Conservation (phyloP, 169 alveolate genomes). For the Plasmodium berghei region DNA sequence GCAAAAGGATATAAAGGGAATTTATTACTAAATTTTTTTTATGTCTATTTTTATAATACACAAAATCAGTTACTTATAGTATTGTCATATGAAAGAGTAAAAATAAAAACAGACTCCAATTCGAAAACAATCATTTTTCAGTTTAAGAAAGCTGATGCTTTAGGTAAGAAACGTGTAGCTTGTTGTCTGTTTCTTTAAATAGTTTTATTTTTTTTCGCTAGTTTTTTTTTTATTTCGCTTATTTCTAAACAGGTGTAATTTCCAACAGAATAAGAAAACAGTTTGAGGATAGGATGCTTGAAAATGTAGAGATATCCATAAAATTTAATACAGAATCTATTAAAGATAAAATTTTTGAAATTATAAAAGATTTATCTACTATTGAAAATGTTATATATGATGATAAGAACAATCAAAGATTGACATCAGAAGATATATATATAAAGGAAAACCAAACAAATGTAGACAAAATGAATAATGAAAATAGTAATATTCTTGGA, state of each 20-base stretch:
- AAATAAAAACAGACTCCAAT: slow-evolving; percentile 1
- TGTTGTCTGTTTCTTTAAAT: background rate
- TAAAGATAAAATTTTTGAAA: slow-evolving; percentile 13
- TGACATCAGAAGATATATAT: background rate
- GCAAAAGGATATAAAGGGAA: slow-evolving; percentile 55
- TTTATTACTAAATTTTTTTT: slow-evolving; percentile 38
- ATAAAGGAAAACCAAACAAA: background rate
- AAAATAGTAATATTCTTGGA: background rate
- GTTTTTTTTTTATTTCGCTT: slow-evolving; percentile 14
- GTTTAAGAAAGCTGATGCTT: slow-evolving; percentile 22
- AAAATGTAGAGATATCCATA: slow-evolving; percentile 31
- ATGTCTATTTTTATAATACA: slow-evolving; percentile 60
- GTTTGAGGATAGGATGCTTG: slow-evolving; percentile 34
- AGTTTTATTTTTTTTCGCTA: background rate
- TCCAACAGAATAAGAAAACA: slow-evolving; percentile 46
- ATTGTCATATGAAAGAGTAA: slow-evolving; percentile 36
- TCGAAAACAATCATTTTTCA: slow-evolving; percentile 26
- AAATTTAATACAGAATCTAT: slow-evolving; percentile 29
- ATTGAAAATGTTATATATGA: background rate
- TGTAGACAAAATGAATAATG: background rate
- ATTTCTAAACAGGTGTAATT: slow-evolving; percentile 22
- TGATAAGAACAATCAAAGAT: background rate
- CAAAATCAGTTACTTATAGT: slow-evolving; percentile 50
- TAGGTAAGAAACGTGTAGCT: slow-evolving; percentile 2
- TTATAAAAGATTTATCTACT: slow-evolving; percentile 2